These are phyloP conservation scores for Suhomyces tanzawaensis DNA, from an alignment of 805 yeast genomes.

Conservation along the genomic window DNA sequence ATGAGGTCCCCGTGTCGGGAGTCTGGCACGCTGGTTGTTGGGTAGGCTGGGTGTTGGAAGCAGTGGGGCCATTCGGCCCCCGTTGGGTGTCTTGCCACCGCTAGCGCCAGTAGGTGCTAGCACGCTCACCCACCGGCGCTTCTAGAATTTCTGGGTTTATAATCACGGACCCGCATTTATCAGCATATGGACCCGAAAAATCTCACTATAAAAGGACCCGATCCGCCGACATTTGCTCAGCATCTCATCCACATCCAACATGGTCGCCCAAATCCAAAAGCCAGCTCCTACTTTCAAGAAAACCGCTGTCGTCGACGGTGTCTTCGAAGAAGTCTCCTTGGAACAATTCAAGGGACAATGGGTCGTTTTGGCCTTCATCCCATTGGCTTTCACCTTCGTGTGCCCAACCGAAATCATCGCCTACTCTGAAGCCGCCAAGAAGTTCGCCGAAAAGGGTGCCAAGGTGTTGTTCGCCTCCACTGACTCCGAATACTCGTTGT, in stretches of 20 bases:
- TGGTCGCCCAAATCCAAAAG: constrained; percentile 89
- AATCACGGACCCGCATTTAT: constrained; percentile 9
- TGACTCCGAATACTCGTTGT: constrained; percentile 95
- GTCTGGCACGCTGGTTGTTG: too few species aligned
- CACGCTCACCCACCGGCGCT: constrained; percentile 1
- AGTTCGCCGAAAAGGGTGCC: constrained; percentile 82
- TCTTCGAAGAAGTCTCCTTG: constrained; percentile 89
- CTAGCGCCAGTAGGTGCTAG: too few species aligned
- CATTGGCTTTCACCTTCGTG: constrained; percentile 98
- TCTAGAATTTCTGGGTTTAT: constrained; percentile 9
- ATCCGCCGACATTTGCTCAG: too few species aligned
- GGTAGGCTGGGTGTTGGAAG: too few species aligned
- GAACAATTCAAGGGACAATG: constrained; percentile 98
- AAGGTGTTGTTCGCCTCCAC: constrained; percentile 95
- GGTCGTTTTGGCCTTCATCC: constrained; percentile 95
- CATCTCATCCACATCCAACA: too few species aligned
- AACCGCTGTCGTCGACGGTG: constrained; percentile 96
- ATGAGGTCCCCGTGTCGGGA: too few species aligned
- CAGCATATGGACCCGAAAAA: constrained; percentile 3
- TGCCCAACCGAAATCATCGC: constrained; percentile 99
- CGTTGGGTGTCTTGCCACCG: too few species aligned
- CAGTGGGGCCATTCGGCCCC: too few species aligned
- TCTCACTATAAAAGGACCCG: constrained; percentile 3
- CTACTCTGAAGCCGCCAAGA: constrained; percentile 91
- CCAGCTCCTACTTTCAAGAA: constrained; percentile 96